Percentiles rank a stretch among this genome's conserved stretches.
Conservation (phyloP, 2,329 filamentous ascomycete species). For the Monilinia laxa region DNA sequence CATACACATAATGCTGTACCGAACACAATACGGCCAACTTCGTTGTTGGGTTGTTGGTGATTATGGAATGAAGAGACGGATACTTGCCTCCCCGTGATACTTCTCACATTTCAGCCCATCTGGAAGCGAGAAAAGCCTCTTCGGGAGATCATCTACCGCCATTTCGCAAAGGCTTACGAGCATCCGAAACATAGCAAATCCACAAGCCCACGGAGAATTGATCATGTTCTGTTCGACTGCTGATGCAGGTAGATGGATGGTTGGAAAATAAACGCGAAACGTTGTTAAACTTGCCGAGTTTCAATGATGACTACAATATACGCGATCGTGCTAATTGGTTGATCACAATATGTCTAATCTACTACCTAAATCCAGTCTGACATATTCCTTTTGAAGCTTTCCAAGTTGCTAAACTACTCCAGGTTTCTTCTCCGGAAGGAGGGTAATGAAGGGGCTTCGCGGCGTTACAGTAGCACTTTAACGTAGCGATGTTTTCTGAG, state of each 20-base stretch:
- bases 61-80: conserved; percentile 15
- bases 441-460: conserved; percentile 22
- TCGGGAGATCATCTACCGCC: conserved; percentile 34
- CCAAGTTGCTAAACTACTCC: conserved; percentile 22
- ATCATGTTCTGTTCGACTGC: conserved; percentile 16
- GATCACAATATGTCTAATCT: background rate
- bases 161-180: conserved; percentile 25
- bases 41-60: background rate
- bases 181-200: conserved; percentile 22
- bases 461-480: conserved; percentile 21
- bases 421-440: conserved; percentile 22
- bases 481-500: background rate
- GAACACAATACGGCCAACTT: background rate
- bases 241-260: conserved; percentile 10
- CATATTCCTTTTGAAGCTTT: conserved; percentile 6
- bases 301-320: conserved; percentile 1
- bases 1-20: background rate
- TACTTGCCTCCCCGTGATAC: conserved; percentile 20
- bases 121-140: conserved; percentile 23
- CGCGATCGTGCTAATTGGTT: conserved; percentile 17
- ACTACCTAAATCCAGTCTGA: background rate
- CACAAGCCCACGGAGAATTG: conserved; percentile 20
- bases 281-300: conserved; percentile 15
- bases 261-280: conserved; percentile 12
- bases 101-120: conserved; percentile 16